Evolutionary conservation across 192 early-diverging fungal genomes (phyloP).

Genomic region (Coemansia aciculifera): DNA sequence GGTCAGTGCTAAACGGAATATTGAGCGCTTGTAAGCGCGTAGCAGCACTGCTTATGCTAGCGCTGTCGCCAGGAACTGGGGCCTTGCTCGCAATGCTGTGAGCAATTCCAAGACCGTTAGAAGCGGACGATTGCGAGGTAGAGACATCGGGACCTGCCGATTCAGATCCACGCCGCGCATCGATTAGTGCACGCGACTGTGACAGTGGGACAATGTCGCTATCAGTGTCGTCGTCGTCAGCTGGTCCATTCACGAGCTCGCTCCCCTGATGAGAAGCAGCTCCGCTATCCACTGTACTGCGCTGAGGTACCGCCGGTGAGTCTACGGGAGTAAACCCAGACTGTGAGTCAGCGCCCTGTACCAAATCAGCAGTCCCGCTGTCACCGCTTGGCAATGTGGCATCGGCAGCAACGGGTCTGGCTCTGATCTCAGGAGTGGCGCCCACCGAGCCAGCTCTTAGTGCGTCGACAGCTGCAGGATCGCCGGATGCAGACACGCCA

Average conservation of each 20-base stretch:
- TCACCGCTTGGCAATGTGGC: background rate
- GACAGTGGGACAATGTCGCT: slow-evolving; percentile 50
- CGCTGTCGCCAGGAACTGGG: background rate
- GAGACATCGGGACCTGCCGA: background rate
- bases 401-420: background rate
- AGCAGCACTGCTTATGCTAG: background rate
- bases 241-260: background rate
- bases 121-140: background rate
- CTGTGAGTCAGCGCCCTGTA: slow-evolving; percentile 30
- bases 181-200: slow-evolving; percentile 33
- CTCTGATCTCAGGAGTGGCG: slow-evolving; percentile 6
- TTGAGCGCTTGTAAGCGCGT: slow-evolving; percentile 8
- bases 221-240: slow-evolving; percentile 30
- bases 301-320: slow-evolving; percentile 39
- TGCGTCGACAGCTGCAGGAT: background rate
- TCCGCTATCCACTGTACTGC: slow-evolving; percentile 13
- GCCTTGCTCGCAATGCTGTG: background rate
- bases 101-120: slow-evolving; percentile 6
- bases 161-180: slow-evolving; percentile 7
- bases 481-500: slow-evolving; percentile 23
- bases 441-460: background rate
- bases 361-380: background rate
- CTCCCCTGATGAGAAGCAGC: background rate
- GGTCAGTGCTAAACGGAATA: slow-evolving; percentile 3
- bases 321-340: slow-evolving; percentile 20